Evolutionary conservation across 306 rosid genomes (phyloP).

Genomic region (Cicer judaicum): DNA sequence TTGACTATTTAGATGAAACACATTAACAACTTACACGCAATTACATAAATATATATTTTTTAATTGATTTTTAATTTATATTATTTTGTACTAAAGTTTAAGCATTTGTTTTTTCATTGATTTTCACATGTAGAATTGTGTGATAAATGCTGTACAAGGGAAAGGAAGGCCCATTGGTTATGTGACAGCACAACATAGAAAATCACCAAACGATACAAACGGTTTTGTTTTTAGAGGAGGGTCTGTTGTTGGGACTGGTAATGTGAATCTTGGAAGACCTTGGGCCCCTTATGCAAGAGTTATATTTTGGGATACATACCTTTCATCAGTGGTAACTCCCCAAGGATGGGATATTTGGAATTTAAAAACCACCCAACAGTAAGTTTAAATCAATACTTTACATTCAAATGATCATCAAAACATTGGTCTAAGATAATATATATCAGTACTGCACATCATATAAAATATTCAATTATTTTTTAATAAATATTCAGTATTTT

Average conservation of each 20-base stretch:
- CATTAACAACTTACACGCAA: background rate
- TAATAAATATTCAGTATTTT: no score
- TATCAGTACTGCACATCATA: no score
- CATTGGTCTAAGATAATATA: no score
- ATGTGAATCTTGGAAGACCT: constrained; percentile 35
- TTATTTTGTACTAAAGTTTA: background rate
- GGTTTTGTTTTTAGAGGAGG: constrained; percentile 57
- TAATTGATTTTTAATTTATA: background rate
- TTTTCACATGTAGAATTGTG: constrained; percentile 27
- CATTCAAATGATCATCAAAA: no score
- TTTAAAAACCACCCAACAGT: background rate
- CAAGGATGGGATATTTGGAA: constrained; percentile 4
- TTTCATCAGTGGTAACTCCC: background rate
- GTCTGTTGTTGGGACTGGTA: background rate
- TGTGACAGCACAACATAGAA: constrained; percentile 52
- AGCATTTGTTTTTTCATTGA: background rate
- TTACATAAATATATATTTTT: background rate
- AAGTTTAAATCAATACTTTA: background rate
- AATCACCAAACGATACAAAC: background rate
- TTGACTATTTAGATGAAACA: background rate
- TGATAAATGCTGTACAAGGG: constrained; percentile 32
- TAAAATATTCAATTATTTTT: no score
- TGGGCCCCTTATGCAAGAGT: constrained; percentile 34
- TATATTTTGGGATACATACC: constrained; percentile 1
- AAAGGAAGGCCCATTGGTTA: constrained; percentile 11